Evolutionary conservation across 2,329 filamentous ascomycete species (phyloP).

Genomic region (Metarhizium rileyi): DNA sequence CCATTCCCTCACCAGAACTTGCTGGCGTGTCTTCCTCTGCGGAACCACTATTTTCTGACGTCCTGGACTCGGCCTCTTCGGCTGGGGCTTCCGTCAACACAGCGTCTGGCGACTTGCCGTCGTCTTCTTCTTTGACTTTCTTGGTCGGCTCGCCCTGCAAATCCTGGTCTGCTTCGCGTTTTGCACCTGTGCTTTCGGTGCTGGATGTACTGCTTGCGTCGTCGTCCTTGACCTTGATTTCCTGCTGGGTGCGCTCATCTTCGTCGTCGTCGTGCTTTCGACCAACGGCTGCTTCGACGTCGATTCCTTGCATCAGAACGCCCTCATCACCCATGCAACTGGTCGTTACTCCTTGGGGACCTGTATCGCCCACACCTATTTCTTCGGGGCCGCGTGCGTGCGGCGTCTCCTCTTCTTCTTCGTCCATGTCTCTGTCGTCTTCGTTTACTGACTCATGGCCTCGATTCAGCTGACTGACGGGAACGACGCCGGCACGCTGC

Average conservation of each 20-base stretch:
- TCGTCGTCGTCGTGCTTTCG: conserved; percentile 29
- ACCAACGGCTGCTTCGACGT: conserved; percentile 52
- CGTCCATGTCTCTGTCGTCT: conserved; percentile 23
- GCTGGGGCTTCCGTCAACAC: not conserved
- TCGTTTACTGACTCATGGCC: conserved; percentile 20
- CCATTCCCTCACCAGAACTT: not conserved
- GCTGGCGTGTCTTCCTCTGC: not conserved
- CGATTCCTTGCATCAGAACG: conserved; percentile 44
- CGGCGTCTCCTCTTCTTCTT: conserved; percentile 54
- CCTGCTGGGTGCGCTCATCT: conserved; percentile 10
- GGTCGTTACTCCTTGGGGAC: conserved; percentile 50
- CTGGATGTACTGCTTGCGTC: conserved; percentile 13
- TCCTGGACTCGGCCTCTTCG: not conserved
- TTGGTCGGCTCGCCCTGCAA: conserved; percentile 33
- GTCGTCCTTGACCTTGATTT: conserved; percentile 17
- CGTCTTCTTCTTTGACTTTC: conserved; percentile 39
- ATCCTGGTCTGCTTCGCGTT: conserved; percentile 45
- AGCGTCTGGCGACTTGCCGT: not conserved
- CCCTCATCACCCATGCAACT: conserved; percentile 29
- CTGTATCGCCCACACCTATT: conserved; percentile 79
- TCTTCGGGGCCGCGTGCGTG: conserved; percentile 78
- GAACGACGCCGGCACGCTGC: conserved; percentile 71
- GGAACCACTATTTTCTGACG: not conserved
- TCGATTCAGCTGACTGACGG: conserved; percentile 49
- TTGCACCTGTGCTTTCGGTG: conserved; percentile 32